Evolutionary conservation across 2,329 filamentous ascomycete species (phyloP).

Genomic region (Ceratocystis papillata): DNA sequence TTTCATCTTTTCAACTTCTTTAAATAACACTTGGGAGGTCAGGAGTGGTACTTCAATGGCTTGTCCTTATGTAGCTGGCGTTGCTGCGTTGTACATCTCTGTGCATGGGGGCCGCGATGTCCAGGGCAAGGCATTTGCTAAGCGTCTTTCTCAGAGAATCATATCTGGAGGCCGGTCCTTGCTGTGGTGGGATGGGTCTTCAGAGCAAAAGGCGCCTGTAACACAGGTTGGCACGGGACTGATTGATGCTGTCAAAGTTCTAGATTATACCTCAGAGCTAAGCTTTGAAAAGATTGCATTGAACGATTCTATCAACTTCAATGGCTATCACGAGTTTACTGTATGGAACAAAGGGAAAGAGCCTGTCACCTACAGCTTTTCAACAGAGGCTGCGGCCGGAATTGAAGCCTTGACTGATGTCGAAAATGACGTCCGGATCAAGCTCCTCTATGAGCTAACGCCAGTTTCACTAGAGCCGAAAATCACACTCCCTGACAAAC

Average conservation of each 20-base stretch:
- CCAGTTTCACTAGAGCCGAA: slow-evolving; percentile 11
- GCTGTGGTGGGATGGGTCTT: slow-evolving; percentile 26
- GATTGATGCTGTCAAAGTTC: slow-evolving; percentile 38
- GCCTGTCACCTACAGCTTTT: slow-evolving; percentile 35
- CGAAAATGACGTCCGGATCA: slow-evolving; percentile 19
- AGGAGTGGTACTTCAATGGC: slow-evolving; percentile 48
- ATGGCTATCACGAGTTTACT: slow-evolving; percentile 30
- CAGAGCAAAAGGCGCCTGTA: slow-evolving; percentile 24
- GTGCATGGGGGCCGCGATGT: slow-evolving; percentile 34
- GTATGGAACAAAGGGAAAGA: slow-evolving; percentile 38
- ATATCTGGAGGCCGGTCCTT: slow-evolving; percentile 13
- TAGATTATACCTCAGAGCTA: slow-evolving; percentile 34
- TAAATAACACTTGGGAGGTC: slow-evolving; percentile 36
- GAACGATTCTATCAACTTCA: slow-evolving; percentile 40
- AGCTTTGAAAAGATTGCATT: slow-evolving; percentile 38
- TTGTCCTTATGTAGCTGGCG: slow-evolving; percentile 43
- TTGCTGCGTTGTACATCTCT: slow-evolving; percentile 39
- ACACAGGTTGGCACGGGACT: slow-evolving; percentile 39
- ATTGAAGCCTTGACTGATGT: slow-evolving; percentile 30
- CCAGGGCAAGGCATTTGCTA: slow-evolving; percentile 29
- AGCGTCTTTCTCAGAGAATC: slow-evolving; percentile 15
- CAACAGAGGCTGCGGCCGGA: slow-evolving; percentile 35
- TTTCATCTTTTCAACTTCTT: slow-evolving; percentile 41
- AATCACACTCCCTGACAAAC: slow-evolving; percentile 14
- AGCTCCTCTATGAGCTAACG: slow-evolving; percentile 10